A percentile compares a stretch with the other conserved stretches of the same genome.
phyloP scores from a whole-genome alignment of 164 flowering plant genomes.

The Kingdonia uniflora region DNA sequence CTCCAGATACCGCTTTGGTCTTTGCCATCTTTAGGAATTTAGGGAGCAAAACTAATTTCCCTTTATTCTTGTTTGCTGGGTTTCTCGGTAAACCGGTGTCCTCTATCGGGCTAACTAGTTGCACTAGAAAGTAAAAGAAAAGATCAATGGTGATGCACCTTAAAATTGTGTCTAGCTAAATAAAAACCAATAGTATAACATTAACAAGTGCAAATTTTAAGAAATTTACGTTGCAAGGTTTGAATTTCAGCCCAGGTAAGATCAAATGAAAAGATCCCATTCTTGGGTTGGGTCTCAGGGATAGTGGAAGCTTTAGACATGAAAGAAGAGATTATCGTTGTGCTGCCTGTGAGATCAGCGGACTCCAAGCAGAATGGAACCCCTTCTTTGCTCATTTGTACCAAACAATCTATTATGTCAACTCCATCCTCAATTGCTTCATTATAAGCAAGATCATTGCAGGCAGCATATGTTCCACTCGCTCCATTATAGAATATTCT shows the following conservation, averaged over 20 bases:
- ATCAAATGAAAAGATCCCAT: constrained; percentile 77
- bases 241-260: constrained; percentile 80
- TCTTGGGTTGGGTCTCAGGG: constrained; percentile 53
- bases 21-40: constrained; percentile 66
- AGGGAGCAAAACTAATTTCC: constrained; percentile 45
- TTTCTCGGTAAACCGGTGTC: constrained; percentile 18
- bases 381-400: constrained; percentile 88
- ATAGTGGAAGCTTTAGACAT: constrained; percentile 33
- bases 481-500: constrained; percentile 85
- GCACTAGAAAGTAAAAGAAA: constrained; percentile 5
- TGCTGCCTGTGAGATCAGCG: constrained; percentile 45
- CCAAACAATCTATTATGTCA: constrained; percentile 84
- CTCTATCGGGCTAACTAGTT: constrained; percentile 2
- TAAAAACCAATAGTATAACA: not conserved
- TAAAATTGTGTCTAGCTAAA: too few relatives aligned
- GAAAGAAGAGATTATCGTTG: constrained; percentile 55
- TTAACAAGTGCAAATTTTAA: not conserved
- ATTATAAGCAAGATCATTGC: constrained; percentile 83
- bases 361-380: constrained; percentile 59
- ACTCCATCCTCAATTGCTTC: constrained; percentile 83
- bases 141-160: not conserved
- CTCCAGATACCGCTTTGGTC: constrained; percentile 51
- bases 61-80: constrained; percentile 49
- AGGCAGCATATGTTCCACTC: constrained; percentile 67
- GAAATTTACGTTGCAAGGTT: constrained; percentile 53